Evolutionary conservation across 2,329 filamentous ascomycete species (phyloP), one percentile per base, ranked within the genome.

Genomic region (Atkinsonella hypoxylon): DNA sequence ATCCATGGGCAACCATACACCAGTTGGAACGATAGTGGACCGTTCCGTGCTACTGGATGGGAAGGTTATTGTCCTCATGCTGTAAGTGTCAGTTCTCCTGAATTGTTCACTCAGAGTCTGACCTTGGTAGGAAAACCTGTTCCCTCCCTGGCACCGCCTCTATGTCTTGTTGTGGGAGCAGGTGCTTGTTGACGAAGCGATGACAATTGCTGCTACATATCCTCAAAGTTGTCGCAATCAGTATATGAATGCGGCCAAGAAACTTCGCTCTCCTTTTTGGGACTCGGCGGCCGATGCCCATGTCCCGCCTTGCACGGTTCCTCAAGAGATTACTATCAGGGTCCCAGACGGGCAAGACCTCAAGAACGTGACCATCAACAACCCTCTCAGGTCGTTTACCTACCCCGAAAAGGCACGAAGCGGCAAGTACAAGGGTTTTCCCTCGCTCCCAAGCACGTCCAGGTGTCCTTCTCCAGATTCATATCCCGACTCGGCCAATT

Each of bases 91-190:
- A 20, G 30, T n/a, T 13, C 8, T 45, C 22, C 12, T 11, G 4
- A 22, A 22, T 30, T 15, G 12, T 13, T 30, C 20, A 43, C 17
- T n/a, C 40, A 26, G 15, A 20, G 18, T 41, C 22, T 43, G 34
- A 36, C 12, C 47, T 51, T 43, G 20, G 15, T 40, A 76, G 74
- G 71, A 77, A 59, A 62, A 68, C n/a, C 59, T 73, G 22, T 77
- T 79, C 54, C 58, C 71, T 7, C 62, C 72, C 17, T 81, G 76
- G 78, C 78, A 82, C 60, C 73, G 77, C 6, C 72, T 76, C 3
- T 81, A 76, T 52, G 58, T 79, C 41, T 64, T 71, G 8, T 65
- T 81, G 6, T 79, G 69, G 51, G 78, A 82, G 76, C 78, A 82
- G 74, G 59, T 67, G 13, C 64, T 82, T 5, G 72, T 74, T 26